These are phyloP conservation scores for Russula sp. DNA, from an alignment of 768 basidiomycete species.

Conservation along the genomic window DNA sequence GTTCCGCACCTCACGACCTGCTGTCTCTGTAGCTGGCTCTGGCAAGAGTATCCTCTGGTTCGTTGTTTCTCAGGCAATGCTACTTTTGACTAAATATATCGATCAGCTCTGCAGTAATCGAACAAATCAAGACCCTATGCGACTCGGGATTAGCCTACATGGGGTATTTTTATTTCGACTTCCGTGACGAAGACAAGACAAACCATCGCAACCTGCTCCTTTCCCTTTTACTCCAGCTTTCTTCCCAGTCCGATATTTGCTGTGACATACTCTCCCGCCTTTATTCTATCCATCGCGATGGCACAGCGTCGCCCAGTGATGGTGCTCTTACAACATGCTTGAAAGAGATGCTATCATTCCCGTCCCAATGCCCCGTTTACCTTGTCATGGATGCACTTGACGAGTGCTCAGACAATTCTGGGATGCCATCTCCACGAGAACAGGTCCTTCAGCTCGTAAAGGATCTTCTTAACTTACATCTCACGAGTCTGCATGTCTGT, in stretches of 20 bases:
- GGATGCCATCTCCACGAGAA: neutral
- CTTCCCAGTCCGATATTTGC: neutral
- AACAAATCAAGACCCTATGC: neutral
- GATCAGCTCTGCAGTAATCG: neutral
- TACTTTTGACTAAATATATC: neutral
- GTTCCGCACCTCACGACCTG: too few relatives aligned
- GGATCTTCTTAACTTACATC: neutral
- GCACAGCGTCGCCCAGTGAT: neutral
- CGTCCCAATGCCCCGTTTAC: neutral
- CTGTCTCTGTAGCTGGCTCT: neutral
- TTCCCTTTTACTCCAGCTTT: neutral
- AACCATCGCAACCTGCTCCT: neutral
- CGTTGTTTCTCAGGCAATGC: neutral
- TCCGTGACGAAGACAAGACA: neutral
- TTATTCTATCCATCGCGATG: neutral
- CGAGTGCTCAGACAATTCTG: neutral
- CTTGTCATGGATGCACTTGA: slow-evolving; percentile 3
- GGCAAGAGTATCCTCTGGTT: slow-evolving; percentile 1
- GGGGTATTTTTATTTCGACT: neutral
- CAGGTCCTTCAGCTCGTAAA: neutral
- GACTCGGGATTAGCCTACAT: neutral
- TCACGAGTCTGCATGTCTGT: neutral
- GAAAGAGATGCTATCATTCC: neutral
- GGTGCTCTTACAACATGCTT: neutral
- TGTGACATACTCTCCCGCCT: neutral